phyloP scores from a whole-genome alignment of 1,284 basidiomycete species.

The Athelia sp. region DNA sequence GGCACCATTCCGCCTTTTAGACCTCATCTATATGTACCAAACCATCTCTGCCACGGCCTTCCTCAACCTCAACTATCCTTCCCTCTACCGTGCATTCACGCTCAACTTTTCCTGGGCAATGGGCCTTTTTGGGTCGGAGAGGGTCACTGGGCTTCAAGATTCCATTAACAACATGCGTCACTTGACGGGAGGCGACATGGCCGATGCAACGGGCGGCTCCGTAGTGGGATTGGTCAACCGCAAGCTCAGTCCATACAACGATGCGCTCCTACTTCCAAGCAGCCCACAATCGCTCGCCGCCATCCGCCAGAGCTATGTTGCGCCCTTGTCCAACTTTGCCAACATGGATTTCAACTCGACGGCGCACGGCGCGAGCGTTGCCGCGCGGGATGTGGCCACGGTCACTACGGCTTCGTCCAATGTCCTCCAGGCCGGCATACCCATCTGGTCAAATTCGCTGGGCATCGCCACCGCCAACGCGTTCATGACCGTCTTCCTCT shows the following conservation, averaged over 20 bases:
- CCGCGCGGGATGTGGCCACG: constrained; percentile 46
- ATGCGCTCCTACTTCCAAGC: constrained; percentile 10
- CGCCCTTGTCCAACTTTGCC: constrained; percentile 8
- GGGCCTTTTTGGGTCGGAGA: constrained; percentile 64
- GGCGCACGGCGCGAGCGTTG: constrained; percentile 15
- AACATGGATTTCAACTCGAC: constrained; percentile 4
- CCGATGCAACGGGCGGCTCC: constrained; percentile 47
- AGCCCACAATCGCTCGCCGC: constrained; percentile 1
- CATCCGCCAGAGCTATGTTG: constrained; percentile 8
- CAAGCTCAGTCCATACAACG: constrained; percentile 75
- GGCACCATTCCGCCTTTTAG: constrained; percentile 66
- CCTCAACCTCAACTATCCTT: constrained; percentile 84
- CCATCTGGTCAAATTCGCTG: constrained; percentile 73
- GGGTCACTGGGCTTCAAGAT: constrained; percentile 48
- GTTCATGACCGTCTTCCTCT: constrained; percentile 79
- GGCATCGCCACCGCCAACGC: constrained; percentile 77
- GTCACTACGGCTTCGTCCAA: constrained; percentile 64
- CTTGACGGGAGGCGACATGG: constrained; percentile 74
- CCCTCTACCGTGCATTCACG: constrained; percentile 74
- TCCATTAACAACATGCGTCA: constrained; percentile 81
- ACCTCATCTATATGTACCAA: constrained; percentile 81
- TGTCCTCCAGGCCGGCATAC: constrained; percentile 72
- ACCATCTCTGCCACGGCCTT: constrained; percentile 73
- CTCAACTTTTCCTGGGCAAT: constrained; percentile 89
- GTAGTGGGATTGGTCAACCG: constrained; percentile 76